phyloP scores from a whole-genome alignment of 2,329 filamentous ascomycete species.

The Cercospora sp. region DNA sequence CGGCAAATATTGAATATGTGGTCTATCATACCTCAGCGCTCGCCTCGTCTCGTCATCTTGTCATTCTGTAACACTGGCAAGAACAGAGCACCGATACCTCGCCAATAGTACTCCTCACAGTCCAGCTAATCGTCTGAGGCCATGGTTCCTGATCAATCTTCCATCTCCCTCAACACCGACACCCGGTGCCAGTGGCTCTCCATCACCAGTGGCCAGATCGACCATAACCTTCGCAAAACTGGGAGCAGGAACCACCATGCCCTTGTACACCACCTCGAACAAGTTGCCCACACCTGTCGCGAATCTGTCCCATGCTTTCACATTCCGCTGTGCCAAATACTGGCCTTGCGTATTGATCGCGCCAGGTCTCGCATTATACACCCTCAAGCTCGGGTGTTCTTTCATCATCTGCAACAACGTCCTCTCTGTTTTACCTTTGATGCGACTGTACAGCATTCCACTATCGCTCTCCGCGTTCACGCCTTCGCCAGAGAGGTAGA shows the following conservation, averaged over 20 bases:
- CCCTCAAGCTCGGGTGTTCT: conserved; percentile 50
- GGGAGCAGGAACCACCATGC: conserved; percentile 47
- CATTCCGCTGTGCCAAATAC: conserved; percentile 24
- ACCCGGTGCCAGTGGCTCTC: conserved; percentile 41
- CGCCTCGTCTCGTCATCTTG: too few relatives aligned
- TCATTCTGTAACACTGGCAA: too few relatives aligned
- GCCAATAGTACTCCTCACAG: too few relatives aligned
- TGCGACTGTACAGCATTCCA: conserved; percentile 60
- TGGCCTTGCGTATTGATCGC: conserved; percentile 55
- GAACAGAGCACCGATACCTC: too few relatives aligned
- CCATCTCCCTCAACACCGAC: conserved; percentile 43
- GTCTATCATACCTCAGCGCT: too few relatives aligned
- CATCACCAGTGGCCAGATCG: conserved; percentile 52
- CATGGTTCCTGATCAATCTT: conserved; percentile 43
- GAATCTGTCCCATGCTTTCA: conserved; percentile 19
- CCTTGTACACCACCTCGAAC: conserved; percentile 36
- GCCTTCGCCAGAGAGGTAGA: conserved; percentile 68
- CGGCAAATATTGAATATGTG: too few relatives aligned
- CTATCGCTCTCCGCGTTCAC: conserved; percentile 58
- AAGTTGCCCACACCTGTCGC: conserved; percentile 21
- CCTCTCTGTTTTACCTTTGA: conserved; percentile 68
- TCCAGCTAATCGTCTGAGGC: conserved; percentile 43
- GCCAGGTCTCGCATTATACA: conserved; percentile 60
- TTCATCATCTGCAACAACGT: conserved; percentile 56
- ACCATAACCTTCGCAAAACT: conserved; percentile 52